phyloP scores from a whole-genome alignment of 257 asterid species.

The Solanum virginianum region DNA sequence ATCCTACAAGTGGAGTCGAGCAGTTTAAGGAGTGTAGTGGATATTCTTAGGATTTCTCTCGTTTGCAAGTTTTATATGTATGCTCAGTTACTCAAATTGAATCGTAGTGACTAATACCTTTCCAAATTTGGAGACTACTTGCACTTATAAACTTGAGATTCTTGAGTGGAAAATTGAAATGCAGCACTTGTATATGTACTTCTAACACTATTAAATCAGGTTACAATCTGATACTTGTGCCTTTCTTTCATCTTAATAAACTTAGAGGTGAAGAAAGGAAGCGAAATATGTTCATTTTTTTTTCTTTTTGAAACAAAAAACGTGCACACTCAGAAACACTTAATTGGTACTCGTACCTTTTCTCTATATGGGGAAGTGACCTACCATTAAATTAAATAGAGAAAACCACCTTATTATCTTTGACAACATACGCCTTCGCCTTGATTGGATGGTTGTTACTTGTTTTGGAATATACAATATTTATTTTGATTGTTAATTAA shows the following conservation, averaged over 20 bases:
- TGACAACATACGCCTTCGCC: neutral
- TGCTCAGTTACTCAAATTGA: neutral
- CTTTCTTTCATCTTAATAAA: neutral
- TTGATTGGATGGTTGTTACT: too few relatives aligned
- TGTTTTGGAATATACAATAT: too few relatives aligned
- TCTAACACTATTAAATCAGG: neutral
- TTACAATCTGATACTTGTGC: neutral
- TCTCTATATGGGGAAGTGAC: neutral
- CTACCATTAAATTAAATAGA: neutral
- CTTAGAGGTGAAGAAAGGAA: constrained; percentile 37
- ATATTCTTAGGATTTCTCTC: neutral
- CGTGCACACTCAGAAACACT: neutral
- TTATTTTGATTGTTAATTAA: too few relatives aligned
- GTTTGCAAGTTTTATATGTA: neutral
- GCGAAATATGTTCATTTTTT: neutral
- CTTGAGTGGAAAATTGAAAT: neutral
- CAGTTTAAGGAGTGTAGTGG: neutral
- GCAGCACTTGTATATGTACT: neutral
- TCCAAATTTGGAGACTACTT: neutral
- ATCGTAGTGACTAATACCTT: neutral
- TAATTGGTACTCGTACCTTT: neutral
- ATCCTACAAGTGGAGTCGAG: neutral
- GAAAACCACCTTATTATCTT: neutral
- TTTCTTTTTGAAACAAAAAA: neutral
- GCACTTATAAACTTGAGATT: neutral